These are phyloP conservation scores for Phtheirospermum japonicum DNA, from an alignment of 257 asterid species.

Conservation along the genomic window DNA sequence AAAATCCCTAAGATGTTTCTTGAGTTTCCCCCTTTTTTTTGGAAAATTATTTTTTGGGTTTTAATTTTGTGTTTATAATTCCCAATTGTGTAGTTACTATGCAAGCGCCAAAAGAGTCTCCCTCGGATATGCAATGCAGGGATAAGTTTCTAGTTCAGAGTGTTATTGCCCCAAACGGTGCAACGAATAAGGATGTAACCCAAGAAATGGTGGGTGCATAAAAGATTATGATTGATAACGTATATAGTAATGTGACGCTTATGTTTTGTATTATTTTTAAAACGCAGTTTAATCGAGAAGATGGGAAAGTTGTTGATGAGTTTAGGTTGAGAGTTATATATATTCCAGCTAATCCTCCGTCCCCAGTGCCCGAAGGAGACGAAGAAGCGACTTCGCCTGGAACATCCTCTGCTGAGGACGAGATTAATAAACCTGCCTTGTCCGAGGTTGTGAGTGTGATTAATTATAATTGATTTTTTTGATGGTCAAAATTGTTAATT, in stretches of 20 bases:
- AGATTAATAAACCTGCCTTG: slow-evolving; percentile 39
- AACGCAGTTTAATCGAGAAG: slow-evolving; percentile 59
- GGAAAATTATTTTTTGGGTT: background rate
- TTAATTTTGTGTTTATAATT: background rate
- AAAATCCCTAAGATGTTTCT: background rate
- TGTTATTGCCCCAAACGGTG: slow-evolving; percentile 63
- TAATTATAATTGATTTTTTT: slow-evolving; percentile 8
- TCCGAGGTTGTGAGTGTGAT: slow-evolving; percentile 56
- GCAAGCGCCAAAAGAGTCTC: slow-evolving; percentile 82
- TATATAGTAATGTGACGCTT: slow-evolving; percentile 11
- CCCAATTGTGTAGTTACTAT: slow-evolving; percentile 52
- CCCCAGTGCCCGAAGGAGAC: slow-evolving; percentile 92
- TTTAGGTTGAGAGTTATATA: slow-evolving; percentile 72
- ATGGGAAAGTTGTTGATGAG: slow-evolving; percentile 65
- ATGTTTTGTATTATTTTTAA: background rate
- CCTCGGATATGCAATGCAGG: slow-evolving; percentile 78
- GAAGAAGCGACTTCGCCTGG: slow-evolving; percentile 82
- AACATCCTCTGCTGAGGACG: slow-evolving; percentile 62
- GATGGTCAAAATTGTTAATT: slow-evolving; percentile 13
- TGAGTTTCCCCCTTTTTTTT: too few relatives aligned
- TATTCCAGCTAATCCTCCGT: slow-evolving; percentile 85
- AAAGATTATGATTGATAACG: slow-evolving; percentile 15
- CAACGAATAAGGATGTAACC: slow-evolving; percentile 56
- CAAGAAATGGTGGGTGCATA: slow-evolving; percentile 55
- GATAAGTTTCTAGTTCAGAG: slow-evolving; percentile 88